Evolutionary conservation across 2,329 filamentous ascomycete species (phyloP).

Genomic region (Talaromyces islandicus): DNA sequence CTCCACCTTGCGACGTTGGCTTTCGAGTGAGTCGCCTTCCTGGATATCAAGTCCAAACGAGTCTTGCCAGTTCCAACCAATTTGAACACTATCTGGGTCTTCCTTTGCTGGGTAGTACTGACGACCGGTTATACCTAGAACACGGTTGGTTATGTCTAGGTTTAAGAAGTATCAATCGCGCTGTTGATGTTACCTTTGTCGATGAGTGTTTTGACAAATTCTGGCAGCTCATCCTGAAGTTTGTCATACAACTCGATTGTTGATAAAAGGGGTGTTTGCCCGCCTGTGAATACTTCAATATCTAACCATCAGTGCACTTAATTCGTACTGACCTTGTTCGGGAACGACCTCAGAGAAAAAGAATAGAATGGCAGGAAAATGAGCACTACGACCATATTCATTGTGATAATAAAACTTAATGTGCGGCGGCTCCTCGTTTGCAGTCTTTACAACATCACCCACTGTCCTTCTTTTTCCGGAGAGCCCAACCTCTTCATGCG

Average conservation of each 20-base stretch:
- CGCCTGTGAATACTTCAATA: neutral
- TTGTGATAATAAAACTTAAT: neutral
- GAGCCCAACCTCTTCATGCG: neutral
- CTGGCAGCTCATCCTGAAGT: neutral
- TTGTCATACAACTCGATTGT: neutral
- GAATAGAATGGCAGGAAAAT: neutral
- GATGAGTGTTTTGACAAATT: neutral
- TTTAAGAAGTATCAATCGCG: neutral
- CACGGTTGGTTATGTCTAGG: neutral
- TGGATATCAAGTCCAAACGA: neutral
- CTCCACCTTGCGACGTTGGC: neutral
- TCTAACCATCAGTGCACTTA: neutral
- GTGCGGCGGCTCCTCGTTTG: neutral
- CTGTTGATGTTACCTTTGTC: neutral
- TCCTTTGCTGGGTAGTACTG: neutral
- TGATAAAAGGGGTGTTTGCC: neutral
- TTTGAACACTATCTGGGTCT: neutral
- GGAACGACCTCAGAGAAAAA: neutral
- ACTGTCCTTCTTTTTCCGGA: neutral
- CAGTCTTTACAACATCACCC: neutral
- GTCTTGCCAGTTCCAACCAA: conserved; percentile 1
- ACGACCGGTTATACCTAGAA: neutral
- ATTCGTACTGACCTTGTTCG: neutral
- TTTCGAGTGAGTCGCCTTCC: neutral
- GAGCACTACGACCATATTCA: neutral